Evolutionary conservation across 1,284 basidiomycete species (phyloP).

Genomic region (Malassezia nana): DNA sequence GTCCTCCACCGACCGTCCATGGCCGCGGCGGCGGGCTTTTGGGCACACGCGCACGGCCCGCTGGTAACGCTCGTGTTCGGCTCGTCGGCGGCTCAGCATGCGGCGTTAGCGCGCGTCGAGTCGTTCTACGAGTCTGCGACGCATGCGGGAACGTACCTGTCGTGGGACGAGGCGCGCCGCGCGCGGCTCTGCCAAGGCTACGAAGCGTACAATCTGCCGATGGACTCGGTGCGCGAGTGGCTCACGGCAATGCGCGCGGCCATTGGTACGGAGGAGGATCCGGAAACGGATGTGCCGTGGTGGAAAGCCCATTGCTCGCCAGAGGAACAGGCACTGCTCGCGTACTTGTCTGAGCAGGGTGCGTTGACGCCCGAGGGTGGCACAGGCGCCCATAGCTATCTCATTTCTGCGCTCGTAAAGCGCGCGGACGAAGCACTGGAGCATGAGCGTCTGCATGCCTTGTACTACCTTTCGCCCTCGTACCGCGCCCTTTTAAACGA

Average conservation of each 20-base stretch:
- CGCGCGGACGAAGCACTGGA: conserved; percentile 26
- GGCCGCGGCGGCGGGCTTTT: background rate
- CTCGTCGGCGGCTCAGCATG: conserved; percentile 26
- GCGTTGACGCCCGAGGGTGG: conserved; percentile 2
- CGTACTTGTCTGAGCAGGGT: conserved; percentile 22
- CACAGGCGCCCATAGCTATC: conserved; percentile 19
- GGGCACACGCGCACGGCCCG: conserved; percentile 16
- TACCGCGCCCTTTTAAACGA: conserved; percentile 24
- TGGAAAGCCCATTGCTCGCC: conserved; percentile 24
- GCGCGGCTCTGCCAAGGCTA: conserved; percentile 35
- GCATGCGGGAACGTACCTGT: conserved; percentile 21
- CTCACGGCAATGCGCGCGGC: conserved; percentile 28
- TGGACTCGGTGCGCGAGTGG: conserved; percentile 28
- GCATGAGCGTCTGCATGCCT: conserved; percentile 39
- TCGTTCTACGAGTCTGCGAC: conserved; percentile 37
- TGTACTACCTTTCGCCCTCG: conserved; percentile 31
- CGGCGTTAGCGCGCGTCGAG: conserved; percentile 37
- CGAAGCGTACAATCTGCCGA: conserved; percentile 41
- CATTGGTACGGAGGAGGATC: background rate
- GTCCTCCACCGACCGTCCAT: background rate
- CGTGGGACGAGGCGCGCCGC: conserved; percentile 22
- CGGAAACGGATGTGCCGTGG: conserved; percentile 18
- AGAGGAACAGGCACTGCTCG: conserved; percentile 28
- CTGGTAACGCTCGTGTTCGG: conserved; percentile 39
- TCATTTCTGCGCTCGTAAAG: conserved; percentile 32